Conservation (phyloP, 805 yeast species). For the Osmozyma mogii region DNA sequence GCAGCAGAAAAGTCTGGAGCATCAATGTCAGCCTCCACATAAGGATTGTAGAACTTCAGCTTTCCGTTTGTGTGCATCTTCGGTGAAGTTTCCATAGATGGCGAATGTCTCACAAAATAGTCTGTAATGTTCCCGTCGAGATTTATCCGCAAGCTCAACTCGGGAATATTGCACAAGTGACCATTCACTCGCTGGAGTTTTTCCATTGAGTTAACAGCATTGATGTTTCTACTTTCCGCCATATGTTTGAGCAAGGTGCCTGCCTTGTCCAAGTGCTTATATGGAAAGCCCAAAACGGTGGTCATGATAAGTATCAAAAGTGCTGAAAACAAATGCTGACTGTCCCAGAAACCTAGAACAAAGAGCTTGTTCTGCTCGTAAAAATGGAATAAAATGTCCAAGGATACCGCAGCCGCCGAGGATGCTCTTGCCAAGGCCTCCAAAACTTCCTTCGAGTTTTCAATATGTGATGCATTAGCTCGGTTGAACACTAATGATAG, state of each 20-base stretch:
- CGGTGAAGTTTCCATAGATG: constrained; percentile 1
- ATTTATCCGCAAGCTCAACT: constrained; percentile 15
- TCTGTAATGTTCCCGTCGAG: constrained; percentile 11
- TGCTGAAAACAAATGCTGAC: constrained; percentile 30
- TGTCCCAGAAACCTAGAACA: constrained; percentile 32
- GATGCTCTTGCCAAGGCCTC: constrained; percentile 22
- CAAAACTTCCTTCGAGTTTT: constrained; percentile 17
- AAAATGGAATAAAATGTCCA: constrained; percentile 23
- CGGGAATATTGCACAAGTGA: constrained; percentile 17
- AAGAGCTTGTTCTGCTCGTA: constrained; percentile 22
- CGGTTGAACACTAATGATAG: constrained; percentile 23
- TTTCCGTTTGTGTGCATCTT: too few relatives aligned
- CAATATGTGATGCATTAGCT: constrained; percentile 13
- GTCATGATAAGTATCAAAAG: constrained; percentile 22
- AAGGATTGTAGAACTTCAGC: constrained; percentile 10
- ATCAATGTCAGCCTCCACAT: constrained; percentile 2
- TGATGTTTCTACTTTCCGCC: constrained; percentile 28
- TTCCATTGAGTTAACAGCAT: constrained; percentile 23
- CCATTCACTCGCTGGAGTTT: constrained; percentile 22
- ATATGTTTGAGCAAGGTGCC: constrained; percentile 25
- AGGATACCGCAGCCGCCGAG: constrained; percentile 21
- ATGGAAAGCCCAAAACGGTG: constrained; percentile 6
- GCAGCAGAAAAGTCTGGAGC: neutral
- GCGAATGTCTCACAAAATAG: constrained; percentile 3
- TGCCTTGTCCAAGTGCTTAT: constrained; percentile 4